phyloP scores from a whole-genome alignment of 257 asterid species.

The Nicotiana benthamiana region DNA sequence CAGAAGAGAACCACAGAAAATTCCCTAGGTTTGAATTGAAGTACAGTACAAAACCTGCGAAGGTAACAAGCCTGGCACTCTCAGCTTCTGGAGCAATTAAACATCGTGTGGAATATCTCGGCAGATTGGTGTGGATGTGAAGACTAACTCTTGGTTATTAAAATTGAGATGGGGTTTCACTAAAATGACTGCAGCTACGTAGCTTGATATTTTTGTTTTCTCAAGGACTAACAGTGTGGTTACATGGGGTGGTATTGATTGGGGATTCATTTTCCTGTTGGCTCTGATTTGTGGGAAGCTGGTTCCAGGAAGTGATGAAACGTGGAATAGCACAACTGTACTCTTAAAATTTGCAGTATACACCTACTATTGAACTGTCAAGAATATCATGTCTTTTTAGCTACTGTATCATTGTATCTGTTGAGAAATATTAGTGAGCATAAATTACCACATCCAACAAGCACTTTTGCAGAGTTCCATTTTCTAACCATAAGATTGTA shows the following conservation, averaged over 20 bases:
- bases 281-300: background rate
- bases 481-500: background rate
- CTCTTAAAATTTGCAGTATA: background rate
- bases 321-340: background rate
- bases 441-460: background rate
- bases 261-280: background rate
- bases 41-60: slow-evolving; percentile 54
- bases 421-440: background rate
- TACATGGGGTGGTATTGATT: background rate
- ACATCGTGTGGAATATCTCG: slow-evolving; percentile 63
- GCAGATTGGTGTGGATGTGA: slow-evolving; percentile 66
- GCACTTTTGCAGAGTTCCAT: background rate
- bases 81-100: slow-evolving; percentile 60
- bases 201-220: background rate
- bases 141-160: background rate
- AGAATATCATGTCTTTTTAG: background rate
- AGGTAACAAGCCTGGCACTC: slow-evolving; percentile 44
- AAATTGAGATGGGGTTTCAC: background rate
- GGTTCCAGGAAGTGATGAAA: background rate
- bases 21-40: slow-evolving; percentile 55
- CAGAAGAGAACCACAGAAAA: slow-evolving; percentile 26
- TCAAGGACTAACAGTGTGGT: background rate
- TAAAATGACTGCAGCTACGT: background rate
- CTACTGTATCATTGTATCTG: background rate
- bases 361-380: background rate